Conservation (phyloP, 2,329 filamentous ascomycete species). For the Podosphaera xanthii region DNA sequence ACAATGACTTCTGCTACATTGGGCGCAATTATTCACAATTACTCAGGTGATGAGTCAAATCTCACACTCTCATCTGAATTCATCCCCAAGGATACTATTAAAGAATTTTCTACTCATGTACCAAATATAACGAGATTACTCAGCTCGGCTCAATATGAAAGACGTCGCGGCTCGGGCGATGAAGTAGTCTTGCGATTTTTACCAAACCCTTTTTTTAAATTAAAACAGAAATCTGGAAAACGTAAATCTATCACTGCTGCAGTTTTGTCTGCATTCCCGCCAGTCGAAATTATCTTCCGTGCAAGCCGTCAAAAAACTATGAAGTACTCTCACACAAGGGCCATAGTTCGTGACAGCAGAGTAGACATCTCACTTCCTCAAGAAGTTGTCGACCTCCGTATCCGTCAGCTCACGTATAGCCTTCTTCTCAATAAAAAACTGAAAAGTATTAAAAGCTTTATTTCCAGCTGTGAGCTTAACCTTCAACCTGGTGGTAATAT, state of each 20-base stretch:
- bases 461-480: constrained; percentile 8
- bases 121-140: constrained; percentile 8
- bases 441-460: constrained; percentile 6
- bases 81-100: neutral
- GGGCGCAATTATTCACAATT: constrained; percentile 8
- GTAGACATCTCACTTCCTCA: constrained; percentile 16
- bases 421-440: constrained; percentile 3
- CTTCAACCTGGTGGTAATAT: constrained; percentile 4
- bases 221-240: neutral
- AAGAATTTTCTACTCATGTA: constrained; percentile 9
- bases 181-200: constrained; percentile 10
- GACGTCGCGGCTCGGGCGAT: constrained; percentile 1
- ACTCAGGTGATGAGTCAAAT: neutral
- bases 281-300: constrained; percentile 13
- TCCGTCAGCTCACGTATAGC: constrained; percentile 11
- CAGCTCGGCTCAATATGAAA: neutral
- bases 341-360: constrained; percentile 7
- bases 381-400: constrained; percentile 13
- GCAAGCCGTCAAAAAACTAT: constrained; percentile 4
- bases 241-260: constrained; percentile 5
- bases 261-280: constrained; percentile 12
- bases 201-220: constrained; percentile 12
- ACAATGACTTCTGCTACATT: constrained; percentile 10
- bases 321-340: constrained; percentile 7
- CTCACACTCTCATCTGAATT: neutral